phyloP scores from a whole-genome alignment of 2,329 filamentous ascomycete species.

The Colletotrichum filicis region DNA sequence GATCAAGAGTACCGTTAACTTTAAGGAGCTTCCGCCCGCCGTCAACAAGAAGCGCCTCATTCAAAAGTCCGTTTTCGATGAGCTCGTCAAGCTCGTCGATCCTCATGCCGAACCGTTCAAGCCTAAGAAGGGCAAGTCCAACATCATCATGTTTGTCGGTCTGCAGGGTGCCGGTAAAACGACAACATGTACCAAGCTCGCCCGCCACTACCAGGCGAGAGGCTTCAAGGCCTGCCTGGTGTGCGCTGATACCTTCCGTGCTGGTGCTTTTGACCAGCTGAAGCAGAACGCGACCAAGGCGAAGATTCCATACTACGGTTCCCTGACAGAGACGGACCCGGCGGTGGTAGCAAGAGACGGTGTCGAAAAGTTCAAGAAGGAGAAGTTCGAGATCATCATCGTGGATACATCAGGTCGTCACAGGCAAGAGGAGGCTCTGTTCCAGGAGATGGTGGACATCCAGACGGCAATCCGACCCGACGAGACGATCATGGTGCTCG shows the following conservation, averaged over 20 bases:
- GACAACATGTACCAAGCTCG: conserved; percentile 97
- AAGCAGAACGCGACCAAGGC: conserved; percentile 99
- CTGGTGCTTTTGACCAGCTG: conserved; percentile 96
- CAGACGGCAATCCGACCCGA: conserved; percentile 90
- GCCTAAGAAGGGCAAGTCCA: conserved; percentile 94
- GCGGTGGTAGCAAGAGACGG: conserved; percentile 93
- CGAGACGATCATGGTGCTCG: conserved; percentile 98
- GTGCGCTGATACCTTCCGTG: conserved; percentile 98
- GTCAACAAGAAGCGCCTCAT: conserved; percentile 99
- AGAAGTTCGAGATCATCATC: conserved; percentile 97
- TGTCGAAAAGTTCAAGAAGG: conserved; percentile 99
- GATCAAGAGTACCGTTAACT: conserved; percentile 91
- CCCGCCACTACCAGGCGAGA: conserved; percentile 91
- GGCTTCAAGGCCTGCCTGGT: conserved; percentile 95
- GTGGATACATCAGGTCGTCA: conserved; percentile 97
- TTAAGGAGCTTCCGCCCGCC: conserved; percentile 88
- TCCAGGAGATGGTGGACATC: conserved; percentile 98
- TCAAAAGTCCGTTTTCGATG: conserved; percentile 97
- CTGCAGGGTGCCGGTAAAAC: conserved; percentile 98
- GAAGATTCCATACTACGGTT: conserved; percentile 98
- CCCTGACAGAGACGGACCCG: conserved; percentile 94
- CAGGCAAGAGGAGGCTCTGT: conserved; percentile 92
- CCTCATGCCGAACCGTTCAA: conserved; percentile 96
- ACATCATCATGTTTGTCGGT: conserved; percentile 99
- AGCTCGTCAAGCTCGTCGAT: conserved; percentile 94